These are phyloP conservation scores for Thelonectria discophora DNA, from an alignment of 2,329 filamentous ascomycete species.

Conservation along the genomic window DNA sequence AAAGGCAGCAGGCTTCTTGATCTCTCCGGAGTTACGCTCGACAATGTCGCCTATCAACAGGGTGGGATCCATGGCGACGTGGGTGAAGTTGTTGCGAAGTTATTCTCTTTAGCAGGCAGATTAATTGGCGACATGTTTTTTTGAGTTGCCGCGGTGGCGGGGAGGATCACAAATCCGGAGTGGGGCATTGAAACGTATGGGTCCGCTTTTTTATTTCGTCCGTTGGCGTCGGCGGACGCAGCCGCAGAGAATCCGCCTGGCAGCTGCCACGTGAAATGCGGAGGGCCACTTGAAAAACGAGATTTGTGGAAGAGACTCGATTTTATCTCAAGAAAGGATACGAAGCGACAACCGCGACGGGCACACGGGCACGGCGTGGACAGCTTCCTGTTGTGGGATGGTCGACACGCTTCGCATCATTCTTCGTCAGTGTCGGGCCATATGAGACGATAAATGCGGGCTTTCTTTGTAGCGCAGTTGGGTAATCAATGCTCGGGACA, in stretches of 20 bases:
- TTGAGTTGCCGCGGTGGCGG: slow-evolving; percentile 27
- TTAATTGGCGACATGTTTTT: slow-evolving; percentile 31
- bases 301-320: not conserved
- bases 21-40: slow-evolving; percentile 71
- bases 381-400: slow-evolving; percentile 23
- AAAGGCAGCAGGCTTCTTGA: slow-evolving; percentile 70
- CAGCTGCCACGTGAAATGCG: slow-evolving; percentile 31
- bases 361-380: not conserved
- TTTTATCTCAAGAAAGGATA: not conserved
- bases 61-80: slow-evolving; percentile 48
- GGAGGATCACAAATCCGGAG: slow-evolving; percentile 28
- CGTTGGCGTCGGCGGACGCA: slow-evolving; percentile 26
- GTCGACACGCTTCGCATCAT: slow-evolving; percentile 19
- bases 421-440: slow-evolving; percentile 22
- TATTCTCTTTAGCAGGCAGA: slow-evolving; percentile 14
- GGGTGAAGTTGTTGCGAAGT: slow-evolving; percentile 11
- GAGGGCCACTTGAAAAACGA: slow-evolving; percentile 5
- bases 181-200: slow-evolving; percentile 28
- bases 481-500: slow-evolving; percentile 14
- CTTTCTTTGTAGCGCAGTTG: slow-evolving; percentile 11
- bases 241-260: slow-evolving; percentile 21
- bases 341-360: not conserved
- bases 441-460: slow-evolving; percentile 30
- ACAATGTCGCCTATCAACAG: slow-evolving; percentile 79
- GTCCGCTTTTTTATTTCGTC: slow-evolving; percentile 31